These are phyloP conservation scores for Ganoderma lingzhi DNA, from an alignment of 1,284 basidiomycete genomes.

Conservation along the genomic window DNA sequence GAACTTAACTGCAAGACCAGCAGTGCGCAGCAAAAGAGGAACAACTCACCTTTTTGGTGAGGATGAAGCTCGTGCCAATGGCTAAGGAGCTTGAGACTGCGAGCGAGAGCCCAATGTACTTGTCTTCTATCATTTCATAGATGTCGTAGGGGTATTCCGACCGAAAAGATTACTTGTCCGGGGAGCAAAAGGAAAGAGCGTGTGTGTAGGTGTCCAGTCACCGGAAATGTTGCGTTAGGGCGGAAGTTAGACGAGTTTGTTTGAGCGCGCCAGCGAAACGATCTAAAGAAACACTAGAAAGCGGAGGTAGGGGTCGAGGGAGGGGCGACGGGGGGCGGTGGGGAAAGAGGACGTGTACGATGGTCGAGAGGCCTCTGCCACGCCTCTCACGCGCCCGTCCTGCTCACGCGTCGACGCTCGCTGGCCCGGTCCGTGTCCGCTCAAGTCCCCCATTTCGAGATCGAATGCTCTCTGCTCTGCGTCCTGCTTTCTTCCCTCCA, in stretches of 20 bases:
- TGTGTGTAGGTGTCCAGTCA: constrained; percentile 14
- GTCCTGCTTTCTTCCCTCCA: constrained; percentile 8
- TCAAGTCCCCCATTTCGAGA: background rate
- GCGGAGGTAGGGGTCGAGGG: constrained; percentile 3
- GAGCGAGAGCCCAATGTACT: constrained; percentile 90
- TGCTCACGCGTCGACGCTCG: constrained; percentile 11
- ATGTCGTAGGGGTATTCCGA: background rate
- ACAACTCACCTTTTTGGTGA: constrained; percentile 91
- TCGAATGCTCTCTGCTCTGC: constrained; percentile 1
- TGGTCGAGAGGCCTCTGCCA: constrained; percentile 12
- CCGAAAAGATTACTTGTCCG: background rate
- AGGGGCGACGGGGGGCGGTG: constrained; percentile 1
- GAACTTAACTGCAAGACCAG: constrained; percentile 1
- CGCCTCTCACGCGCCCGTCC: constrained; percentile 15
- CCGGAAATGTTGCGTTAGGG: background rate
- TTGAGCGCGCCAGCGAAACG: background rate
- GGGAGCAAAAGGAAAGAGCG: constrained; percentile 26
- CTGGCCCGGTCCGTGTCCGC: constrained; percentile 9
- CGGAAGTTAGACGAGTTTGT: constrained; percentile 1
- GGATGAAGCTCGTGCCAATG: constrained; percentile 94
- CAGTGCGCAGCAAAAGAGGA: background rate
- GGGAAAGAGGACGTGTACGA: constrained; percentile 5
- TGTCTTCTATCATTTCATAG: constrained; percentile 81
- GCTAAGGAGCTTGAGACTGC: constrained; percentile 85
- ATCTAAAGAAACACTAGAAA: background rate